These are phyloP conservation scores for Sinapis alba DNA, from an alignment of 441 rosid genomes.

Conservation along the genomic window DNA sequence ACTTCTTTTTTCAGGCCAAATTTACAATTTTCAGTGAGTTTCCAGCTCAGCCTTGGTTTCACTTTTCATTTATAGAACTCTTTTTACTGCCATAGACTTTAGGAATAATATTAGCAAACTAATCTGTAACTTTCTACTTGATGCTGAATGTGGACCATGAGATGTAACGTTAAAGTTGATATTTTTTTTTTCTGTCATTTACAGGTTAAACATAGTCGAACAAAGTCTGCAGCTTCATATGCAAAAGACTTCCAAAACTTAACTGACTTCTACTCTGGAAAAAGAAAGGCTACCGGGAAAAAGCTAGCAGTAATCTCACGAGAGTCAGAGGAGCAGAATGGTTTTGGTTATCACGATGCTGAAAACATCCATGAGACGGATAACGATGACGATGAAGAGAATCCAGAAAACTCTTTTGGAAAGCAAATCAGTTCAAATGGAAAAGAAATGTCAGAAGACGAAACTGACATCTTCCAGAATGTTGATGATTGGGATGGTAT, in stretches of 20 bases:
- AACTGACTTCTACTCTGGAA: constrained; percentile 52
- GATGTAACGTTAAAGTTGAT: not conserved
- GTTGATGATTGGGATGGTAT: constrained; percentile 94
- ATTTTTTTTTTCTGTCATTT: constrained; percentile 34
- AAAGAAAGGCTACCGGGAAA: constrained; percentile 43
- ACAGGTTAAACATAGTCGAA: constrained; percentile 86
- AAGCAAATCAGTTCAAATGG: constrained; percentile 44
- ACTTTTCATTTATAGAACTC: not conserved
- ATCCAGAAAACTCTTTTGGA: constrained; percentile 16
- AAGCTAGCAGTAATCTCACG: constrained; percentile 32
- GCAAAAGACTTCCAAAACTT: constrained; percentile 58
- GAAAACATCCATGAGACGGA: constrained; percentile 42
- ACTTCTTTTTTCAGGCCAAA: constrained; percentile 88
- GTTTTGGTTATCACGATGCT: constrained; percentile 32
- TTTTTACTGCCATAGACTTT: constrained; percentile 6
- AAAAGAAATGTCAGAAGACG: constrained; percentile 66
- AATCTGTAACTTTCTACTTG: not conserved
- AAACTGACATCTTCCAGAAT: constrained; percentile 56
- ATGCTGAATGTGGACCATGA: constrained; percentile 4
- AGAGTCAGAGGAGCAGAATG: constrained; percentile 43
- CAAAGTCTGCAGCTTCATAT: constrained; percentile 67
- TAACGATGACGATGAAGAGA: constrained; percentile 45
- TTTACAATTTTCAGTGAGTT: constrained; percentile 69
- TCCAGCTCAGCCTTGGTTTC: not conserved
- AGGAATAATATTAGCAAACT: constrained; percentile 1